Base-by-base conservation (phyloP, 441 rosid species). In the Jatropha podagrica region DNA sequence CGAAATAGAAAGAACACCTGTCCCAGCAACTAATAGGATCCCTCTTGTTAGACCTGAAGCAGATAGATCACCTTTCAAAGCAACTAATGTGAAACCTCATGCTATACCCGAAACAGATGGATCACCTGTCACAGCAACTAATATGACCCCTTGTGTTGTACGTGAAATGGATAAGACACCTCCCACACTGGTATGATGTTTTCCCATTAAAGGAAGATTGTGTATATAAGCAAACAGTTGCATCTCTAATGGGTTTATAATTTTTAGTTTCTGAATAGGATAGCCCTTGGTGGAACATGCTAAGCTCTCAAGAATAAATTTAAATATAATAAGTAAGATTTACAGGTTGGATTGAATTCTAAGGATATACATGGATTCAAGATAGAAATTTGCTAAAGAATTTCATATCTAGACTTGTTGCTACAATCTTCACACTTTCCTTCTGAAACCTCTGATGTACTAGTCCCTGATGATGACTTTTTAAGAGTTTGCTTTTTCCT, bases 151-250 rank as follows among this genome's bases (percentile, higher is more conserved):
- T 44, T 37, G 52, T n/a, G 65, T 55, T 14, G 46, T 42, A 56
- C 69, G 78, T 26, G 69, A 68, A 72, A 75, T 23, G 55, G 82
- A 76, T 48, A 82, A 27, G 68, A 65, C 69, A 54, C 64, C 76
- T 27, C 61, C 73, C 11, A 4, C 0, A 4, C 80, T 14, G 85
- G 92, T 87, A 80, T 46, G 82, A 42, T 67, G 48, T 66, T 60
- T 68, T 23, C 46, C 26, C 52, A 48, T 32, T 14, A 27, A 20
- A 11, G 61, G 54, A 59, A 49, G 42, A 55, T 12, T 63, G 51
- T 69, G 26, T 66, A 15, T 71, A n/a, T 68, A 48, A 55, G 54
- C 58, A 20, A 63, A 60, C 58, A 18, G 5, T 38, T 49, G 37
- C 71, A 66, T 41, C 55, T 68, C 67, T 49, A 65, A 18, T 67